These are phyloP conservation scores for Oxalis stricta DNA, from an alignment of 441 rosid species.

Conservation along the genomic window DNA sequence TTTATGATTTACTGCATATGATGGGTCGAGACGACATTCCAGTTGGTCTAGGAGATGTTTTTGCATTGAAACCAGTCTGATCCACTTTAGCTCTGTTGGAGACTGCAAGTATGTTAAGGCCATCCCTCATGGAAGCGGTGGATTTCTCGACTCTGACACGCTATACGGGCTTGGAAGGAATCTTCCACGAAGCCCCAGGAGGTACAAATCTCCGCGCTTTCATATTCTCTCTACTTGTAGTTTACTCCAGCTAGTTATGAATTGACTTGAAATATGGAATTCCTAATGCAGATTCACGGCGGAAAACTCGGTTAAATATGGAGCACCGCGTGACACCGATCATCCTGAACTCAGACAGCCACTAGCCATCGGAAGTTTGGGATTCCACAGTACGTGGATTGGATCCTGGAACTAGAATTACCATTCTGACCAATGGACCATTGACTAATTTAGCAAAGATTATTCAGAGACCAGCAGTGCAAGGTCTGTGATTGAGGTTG, in stretches of 20 bases:
- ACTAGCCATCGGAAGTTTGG: conserved; percentile 62
- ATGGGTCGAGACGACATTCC: conserved; percentile 95
- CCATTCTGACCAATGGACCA: conserved; percentile 69
- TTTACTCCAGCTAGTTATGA: no score
- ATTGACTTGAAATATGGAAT: conserved; percentile 21
- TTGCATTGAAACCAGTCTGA: conserved; percentile 58
- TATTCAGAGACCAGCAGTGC: conserved; percentile 23
- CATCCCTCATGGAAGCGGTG: conserved; percentile 74
- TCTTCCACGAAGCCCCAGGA: conserved; percentile 69
- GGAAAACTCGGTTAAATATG: conserved; percentile 8
- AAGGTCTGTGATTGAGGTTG: conserved; percentile 46
- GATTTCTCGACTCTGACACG: conserved; percentile 75
- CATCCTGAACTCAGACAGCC: conserved; percentile 47
- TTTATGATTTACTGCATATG: conserved; percentile 87
- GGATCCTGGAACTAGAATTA: conserved; percentile 37
- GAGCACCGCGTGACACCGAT: conserved; percentile 10
- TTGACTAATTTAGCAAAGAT: conserved; percentile 67
- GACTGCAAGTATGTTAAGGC: conserved; percentile 62
- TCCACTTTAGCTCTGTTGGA: conserved; percentile 36
- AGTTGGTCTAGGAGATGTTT: conserved; percentile 59
- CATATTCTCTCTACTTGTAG: neutral
- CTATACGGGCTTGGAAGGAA: conserved; percentile 76
- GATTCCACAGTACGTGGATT: conserved; percentile 20
- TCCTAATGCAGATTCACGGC: conserved; percentile 10
- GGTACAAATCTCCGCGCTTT: conserved; percentile 26